Evolutionary conservation across 2,329 filamentous ascomycete species (phyloP), one percentile per base, ranked within the genome.

Genomic region (Talaromyces sp.): DNA sequence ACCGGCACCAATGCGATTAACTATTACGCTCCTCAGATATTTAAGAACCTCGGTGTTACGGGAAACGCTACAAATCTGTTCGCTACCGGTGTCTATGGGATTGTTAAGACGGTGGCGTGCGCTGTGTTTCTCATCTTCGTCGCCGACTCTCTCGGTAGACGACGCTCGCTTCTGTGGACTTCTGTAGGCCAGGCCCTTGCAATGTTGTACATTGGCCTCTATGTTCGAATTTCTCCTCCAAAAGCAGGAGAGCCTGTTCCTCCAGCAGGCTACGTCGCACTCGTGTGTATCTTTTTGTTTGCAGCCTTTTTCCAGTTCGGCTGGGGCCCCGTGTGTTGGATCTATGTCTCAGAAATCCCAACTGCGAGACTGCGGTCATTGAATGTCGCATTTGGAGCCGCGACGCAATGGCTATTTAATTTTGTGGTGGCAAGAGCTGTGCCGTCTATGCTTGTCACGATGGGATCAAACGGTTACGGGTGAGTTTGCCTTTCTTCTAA

Each of bases 171-270:
- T 22, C 76, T 89, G 17, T 88, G 85, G 84, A 89, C 86, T 1
- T 85, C 83, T 9, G 81, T 84, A 58, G 85, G 83, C 0, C 85
- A 88, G 75, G 86, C 81, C 9, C 65, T 81, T 17, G 81, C 83
- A 65, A 88, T 91, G 85, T 84, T 86, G 72, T 86, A 90, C 70
- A 85, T 91, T 62, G 88, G 87, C n/a, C 80, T 89, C 59, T 91
- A 90, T 30, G 58, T 91, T 88, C 70, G 83, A 87, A 55, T 61
- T 11, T 32, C 60, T 22, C 49, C 28, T 0, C 86, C 86, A 0
- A 68, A 84, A 5, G 67, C 70, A 1, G 83, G 81, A 10, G 67
- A 76, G 1, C 65, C 77, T 2, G 84, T 90, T 8, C 82, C 85
- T 0, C 76, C 83, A 0, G 86, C 88, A 2, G 88, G 88, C 32